These are phyloP conservation scores for Suhomyces sp. DNA, from an alignment of 805 yeast species.

Conservation along the genomic window DNA sequence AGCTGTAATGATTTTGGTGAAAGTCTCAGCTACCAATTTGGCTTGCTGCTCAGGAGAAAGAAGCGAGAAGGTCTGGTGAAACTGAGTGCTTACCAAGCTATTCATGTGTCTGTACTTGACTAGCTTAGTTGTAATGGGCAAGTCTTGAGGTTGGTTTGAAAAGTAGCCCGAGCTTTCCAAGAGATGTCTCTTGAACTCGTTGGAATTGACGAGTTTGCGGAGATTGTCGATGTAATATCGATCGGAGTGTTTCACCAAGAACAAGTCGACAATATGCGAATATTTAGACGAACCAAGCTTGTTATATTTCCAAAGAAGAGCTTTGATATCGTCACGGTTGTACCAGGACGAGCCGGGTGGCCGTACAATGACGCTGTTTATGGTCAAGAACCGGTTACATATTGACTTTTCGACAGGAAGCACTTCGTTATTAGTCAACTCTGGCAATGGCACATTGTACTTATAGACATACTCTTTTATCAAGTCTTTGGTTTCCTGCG, in stretches of 20 bases:
- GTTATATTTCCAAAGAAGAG: background rate
- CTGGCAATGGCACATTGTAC: slow-evolving; percentile 1
- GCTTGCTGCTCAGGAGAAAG: slow-evolving; percentile 5
- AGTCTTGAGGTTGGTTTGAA: slow-evolving; percentile 1
- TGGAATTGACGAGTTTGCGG: slow-evolving; percentile 5
- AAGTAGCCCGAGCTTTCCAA: slow-evolving; percentile 9
- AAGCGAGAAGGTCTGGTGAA: slow-evolving; percentile 17
- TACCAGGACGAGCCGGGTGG: background rate
- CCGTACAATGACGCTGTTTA: slow-evolving; percentile 1
- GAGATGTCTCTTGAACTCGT: slow-evolving; percentile 7
- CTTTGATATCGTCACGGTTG: background rate
- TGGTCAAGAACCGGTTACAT: slow-evolving; percentile 1
- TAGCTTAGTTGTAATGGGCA: background rate
- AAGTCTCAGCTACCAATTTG: slow-evolving; percentile 11
- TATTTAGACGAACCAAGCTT: slow-evolving; percentile 6
- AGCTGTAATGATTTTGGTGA: slow-evolving; percentile 6
- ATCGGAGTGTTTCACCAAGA: background rate
- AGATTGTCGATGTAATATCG: background rate
- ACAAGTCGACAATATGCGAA: background rate
- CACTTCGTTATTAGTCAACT: background rate
- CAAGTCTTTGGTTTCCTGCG: background rate
- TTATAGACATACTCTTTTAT: background rate
- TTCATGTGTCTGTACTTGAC: slow-evolving; percentile 1
- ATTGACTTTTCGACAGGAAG: background rate
- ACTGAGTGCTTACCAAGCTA: slow-evolving; percentile 9